phyloP scores from a whole-genome alignment of 1,284 basidiomycete species.

The Fomitopsis pinicola region DNA sequence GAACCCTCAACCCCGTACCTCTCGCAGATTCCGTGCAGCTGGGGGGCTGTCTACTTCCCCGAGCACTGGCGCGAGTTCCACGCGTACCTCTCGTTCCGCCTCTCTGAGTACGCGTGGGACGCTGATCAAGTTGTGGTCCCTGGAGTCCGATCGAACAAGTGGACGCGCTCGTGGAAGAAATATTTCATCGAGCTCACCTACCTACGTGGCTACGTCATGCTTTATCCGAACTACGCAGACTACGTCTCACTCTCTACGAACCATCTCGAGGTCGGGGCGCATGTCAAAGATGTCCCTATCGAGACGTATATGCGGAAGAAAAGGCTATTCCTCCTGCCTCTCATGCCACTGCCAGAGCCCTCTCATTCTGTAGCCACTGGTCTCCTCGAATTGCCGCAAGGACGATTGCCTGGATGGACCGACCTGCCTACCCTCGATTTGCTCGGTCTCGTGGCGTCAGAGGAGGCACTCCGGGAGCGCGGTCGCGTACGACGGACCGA shows the following conservation, averaged over 20 bases:
- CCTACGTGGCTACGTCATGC: conserved; percentile 78
- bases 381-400: conserved; percentile 55
- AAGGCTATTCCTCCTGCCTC: conserved; percentile 59
- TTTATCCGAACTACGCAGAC: conserved; percentile 76
- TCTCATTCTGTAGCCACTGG: conserved; percentile 20
- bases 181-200: conserved; percentile 83
- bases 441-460: conserved; percentile 50
- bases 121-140: conserved; percentile 56
- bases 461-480: conserved; percentile 37
- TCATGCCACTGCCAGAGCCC: conserved; percentile 46
- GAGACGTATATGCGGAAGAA: conserved; percentile 52
- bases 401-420: conserved; percentile 47
- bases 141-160: conserved; percentile 70
- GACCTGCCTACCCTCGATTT: conserved; percentile 67
- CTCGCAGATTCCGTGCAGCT: conserved; percentile 82
- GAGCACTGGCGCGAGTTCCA: conserved; percentile 84
- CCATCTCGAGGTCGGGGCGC: conserved; percentile 77
- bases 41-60: conserved; percentile 88
- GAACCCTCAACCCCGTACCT: conserved; percentile 65
- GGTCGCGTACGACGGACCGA: conserved; percentile 27
- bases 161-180: conserved; percentile 81
- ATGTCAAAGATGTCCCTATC: conserved; percentile 59
- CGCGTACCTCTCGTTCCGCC: conserved; percentile 63
- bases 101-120: conserved; percentile 43
- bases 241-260: conserved; percentile 79